Evolutionary conservation across 345 rosid genomes (phyloP), one percentile per base, ranked within the genome.

Genomic region (Pugionium cornutum): DNA sequence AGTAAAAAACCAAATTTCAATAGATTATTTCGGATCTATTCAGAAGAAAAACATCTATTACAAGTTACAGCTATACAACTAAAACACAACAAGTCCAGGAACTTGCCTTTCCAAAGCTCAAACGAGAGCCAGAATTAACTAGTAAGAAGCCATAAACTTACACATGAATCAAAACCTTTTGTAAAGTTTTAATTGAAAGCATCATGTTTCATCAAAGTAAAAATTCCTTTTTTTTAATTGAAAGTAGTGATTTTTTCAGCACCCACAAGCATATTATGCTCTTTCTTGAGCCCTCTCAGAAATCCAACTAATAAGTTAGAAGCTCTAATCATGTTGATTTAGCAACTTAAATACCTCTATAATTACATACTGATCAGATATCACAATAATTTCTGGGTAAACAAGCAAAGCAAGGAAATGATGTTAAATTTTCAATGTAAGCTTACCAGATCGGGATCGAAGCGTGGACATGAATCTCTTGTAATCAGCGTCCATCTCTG

Each of bases 391-490:
- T 54, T 39, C 28, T 10, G 27, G 7, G 39, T 40, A 40, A 65
- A 49, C 0, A 40, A 66, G 39, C 9, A 5, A 37, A 4, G 2
- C 1, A 43, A 31, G 40, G 7, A 42, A 53, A 33, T 5, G 25
- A 43, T 28, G 11, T 28, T 18, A 25, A 11, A 28, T n/a, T 48
- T 5, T 9, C 5, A 27, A 4, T 29, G 53, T 56, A 43, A 74
- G 68, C 83, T 80, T 18, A 92, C 98, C 97, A 59, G 97, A 81
- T 89, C 94, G 89, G 69, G 94, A 86, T 70, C 84, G 96, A 63
- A 92, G 87, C 73, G 86, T 79, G 1, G 97, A 78, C 49, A 86
- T 86, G 75, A 83, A 83, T 67, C 91, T 80, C 80, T 74, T 89
- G 53, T 92, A 87, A 69, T 92, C 95, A 75, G 91, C 85, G 62